phyloP scores from a whole-genome alignment of 306 rosid genomes.

The Trifolium repens region DNA sequence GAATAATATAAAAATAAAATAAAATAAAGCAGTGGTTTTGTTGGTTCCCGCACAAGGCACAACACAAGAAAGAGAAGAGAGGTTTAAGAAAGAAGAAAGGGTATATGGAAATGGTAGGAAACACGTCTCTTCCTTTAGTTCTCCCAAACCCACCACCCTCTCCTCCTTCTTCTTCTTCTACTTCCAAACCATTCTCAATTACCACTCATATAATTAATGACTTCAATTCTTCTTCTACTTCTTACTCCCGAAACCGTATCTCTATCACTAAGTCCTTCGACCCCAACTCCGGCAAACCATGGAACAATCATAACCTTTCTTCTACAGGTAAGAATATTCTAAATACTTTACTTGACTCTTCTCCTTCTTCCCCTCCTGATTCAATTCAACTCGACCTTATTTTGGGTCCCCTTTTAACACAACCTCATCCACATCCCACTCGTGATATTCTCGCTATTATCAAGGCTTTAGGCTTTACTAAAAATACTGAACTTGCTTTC shows the following conservation, averaged over 20 bases:
- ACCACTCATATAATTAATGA: constrained; percentile 50
- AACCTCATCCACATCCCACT: constrained; percentile 13
- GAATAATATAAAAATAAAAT: not conserved
- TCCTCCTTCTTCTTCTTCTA: not conserved
- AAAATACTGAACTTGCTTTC: constrained; percentile 63
- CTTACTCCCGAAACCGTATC: constrained; percentile 43
- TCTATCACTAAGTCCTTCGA: constrained; percentile 66
- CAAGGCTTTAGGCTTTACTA: constrained; percentile 64
- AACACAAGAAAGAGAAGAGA: not conserved
- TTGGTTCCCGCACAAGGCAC: not conserved
- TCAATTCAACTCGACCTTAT: constrained; percentile 39
- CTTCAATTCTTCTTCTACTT: constrained; percentile 35
- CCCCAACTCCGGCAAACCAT: constrained; percentile 81
- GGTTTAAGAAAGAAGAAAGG: not conserved
- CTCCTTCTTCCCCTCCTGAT: not conserved
- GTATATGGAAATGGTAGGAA: constrained; percentile 60
- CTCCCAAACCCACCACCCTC: constrained; percentile 62
- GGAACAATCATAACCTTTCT: constrained; percentile 69
- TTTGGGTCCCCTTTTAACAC: constrained; percentile 47
- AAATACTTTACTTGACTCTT: constrained; percentile 49
- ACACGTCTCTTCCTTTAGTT: constrained; percentile 60
- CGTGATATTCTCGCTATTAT: constrained; percentile 66
- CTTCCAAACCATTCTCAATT: constrained; percentile 32
- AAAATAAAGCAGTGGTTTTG: not conserved
- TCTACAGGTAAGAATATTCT: constrained; percentile 63